Base-by-base conservation (phyloP, 192 early-diverging fungal genomes). In the Irineochytrium annulatum region DNA sequence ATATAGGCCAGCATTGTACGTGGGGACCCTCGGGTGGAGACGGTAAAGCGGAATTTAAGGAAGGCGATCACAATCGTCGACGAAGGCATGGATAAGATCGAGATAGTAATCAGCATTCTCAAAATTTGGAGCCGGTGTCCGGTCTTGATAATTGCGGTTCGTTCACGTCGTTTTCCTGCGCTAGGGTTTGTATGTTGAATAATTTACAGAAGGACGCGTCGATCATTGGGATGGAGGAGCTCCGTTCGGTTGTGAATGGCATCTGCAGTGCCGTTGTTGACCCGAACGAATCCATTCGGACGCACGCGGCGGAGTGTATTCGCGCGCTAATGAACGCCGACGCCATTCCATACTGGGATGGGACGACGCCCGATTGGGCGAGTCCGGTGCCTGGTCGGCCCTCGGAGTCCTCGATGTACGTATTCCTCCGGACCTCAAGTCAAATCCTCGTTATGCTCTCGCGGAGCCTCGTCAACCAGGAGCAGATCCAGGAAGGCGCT, bases 301-400 rank as follows among this genome's bases (percentile, higher is more conserved):
- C 76, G 13, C 80, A 80, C 2, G 88, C 92, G 0, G 88, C 85
- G 0, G 73, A 87, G 49, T 80, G 85, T 13, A 67, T 97, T 41
- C 85, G 83, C 22, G 73, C 85, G 44, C 80, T 97, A 16, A 87
- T 93, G 68, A 76, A 78, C 33, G 69, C 86, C 3, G 70, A 84
- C 29, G 77, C 86, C 44, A 84, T 93, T 58, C 69, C 77, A 31
- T 75, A 86, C 55, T 97, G 94, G 94, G 90, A 91, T 58, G 78
- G 77, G 14, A 71, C 67, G 14, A 37, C 54, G n/a, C 19, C 54
- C 31, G 72, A 74, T 44, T 78, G 78, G 76, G 55, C 67, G 26
- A 29, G 33, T 3, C 64, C 65, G 19, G n/a, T n/a, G n/a, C n/a
- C 49, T 4, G 24, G 37, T 20, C 6, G 3, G 0, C 86, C 86